phyloP scores from a whole-genome alignment of 176 grass and related monocot species.

The Otatea glauca region DNA sequence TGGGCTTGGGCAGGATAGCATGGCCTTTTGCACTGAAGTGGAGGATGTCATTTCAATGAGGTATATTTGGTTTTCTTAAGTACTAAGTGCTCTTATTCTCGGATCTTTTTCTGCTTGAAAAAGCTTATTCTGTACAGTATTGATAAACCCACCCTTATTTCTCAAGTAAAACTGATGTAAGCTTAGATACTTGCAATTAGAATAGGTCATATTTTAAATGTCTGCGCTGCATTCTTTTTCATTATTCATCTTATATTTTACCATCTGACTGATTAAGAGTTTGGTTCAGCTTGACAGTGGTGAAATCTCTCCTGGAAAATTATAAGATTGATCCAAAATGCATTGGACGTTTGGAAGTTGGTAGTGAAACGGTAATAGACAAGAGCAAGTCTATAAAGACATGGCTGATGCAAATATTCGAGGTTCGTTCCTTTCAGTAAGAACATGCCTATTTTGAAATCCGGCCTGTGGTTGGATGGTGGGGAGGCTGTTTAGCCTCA shows the following conservation, averaged over 20 bases:
- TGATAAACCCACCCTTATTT: not conserved
- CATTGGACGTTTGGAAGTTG: conserved; percentile 95
- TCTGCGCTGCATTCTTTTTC: not conserved
- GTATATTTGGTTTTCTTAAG: conserved; percentile 28
- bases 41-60: conserved; percentile 93
- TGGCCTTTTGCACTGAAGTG: conserved; percentile 79
- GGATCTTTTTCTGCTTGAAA: not conserved
- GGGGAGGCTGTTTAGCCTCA: too few relatives aligned
- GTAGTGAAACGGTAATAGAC: conserved; percentile 97
- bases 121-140: not conserved
- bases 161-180: not conserved
- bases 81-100: not conserved
- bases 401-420: conserved; percentile 99
- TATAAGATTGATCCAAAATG: conserved; percentile 79
- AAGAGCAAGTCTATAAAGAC: conserved; percentile 99
- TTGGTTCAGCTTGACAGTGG: conserved; percentile 78
- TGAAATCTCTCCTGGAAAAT: conserved; percentile 81
- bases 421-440: conserved; percentile 59
- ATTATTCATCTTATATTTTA: not conserved
- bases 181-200: not conserved
- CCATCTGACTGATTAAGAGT: conserved; percentile 26
- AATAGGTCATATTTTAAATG: not conserved
- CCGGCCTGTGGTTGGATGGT: too few relatives aligned
- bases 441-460: not conserved
- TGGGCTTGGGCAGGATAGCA: conserved; percentile 80